Evolutionary conservation across 305 asterid genomes (phyloP).

Genomic region (Salvia sclarea): DNA sequence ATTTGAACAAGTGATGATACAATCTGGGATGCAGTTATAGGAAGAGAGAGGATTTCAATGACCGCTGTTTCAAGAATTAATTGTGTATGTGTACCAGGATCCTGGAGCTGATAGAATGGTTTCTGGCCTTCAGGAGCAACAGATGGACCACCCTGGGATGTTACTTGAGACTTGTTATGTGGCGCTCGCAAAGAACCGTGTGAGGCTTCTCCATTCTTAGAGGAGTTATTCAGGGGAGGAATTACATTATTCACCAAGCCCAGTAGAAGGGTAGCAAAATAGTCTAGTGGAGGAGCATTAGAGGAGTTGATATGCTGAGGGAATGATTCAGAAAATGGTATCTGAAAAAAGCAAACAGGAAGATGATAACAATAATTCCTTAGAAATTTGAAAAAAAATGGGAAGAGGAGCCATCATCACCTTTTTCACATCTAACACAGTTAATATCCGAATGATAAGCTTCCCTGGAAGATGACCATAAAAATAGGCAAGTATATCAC

Average conservation of each 20-base stretch:
- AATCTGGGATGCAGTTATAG: conserved; percentile 75
- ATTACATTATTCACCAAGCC: conserved; percentile 89
- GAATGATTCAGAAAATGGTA: conserved; percentile 94
- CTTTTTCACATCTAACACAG: conserved; percentile 80
- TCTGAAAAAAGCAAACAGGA: conserved; percentile 47
- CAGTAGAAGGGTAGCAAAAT: conserved; percentile 82
- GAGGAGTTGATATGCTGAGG: conserved; percentile 87
- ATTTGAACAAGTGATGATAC: conserved; percentile 94
- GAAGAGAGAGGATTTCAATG: conserved; percentile 91
- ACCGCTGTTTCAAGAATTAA: conserved; percentile 96
- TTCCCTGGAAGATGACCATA: conserved; percentile 96
- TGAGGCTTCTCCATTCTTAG: conserved; percentile 59
- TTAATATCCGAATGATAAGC: conserved; percentile 78
- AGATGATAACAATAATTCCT: conserved; percentile 18
- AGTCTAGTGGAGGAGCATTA: conserved; percentile 89
- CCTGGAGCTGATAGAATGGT: conserved; percentile 93
- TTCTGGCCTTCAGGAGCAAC: conserved; percentile 71
- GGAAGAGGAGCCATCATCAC: conserved; percentile 40
- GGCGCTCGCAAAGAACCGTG: conserved; percentile 49
- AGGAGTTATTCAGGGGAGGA: conserved; percentile 73
- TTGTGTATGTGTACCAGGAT: conserved; percentile 95
- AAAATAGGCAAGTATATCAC: conserved; percentile 95
- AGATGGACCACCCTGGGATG: conserved; percentile 61
- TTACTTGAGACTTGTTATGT: conserved; percentile 54
- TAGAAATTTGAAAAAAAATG: conserved; percentile 14